A percentile compares a stretch with the other conserved stretches of the same genome.
Evolutionary conservation across 176 grass and related monocot species (phyloP).

Genomic region (Areca catechu): DNA sequence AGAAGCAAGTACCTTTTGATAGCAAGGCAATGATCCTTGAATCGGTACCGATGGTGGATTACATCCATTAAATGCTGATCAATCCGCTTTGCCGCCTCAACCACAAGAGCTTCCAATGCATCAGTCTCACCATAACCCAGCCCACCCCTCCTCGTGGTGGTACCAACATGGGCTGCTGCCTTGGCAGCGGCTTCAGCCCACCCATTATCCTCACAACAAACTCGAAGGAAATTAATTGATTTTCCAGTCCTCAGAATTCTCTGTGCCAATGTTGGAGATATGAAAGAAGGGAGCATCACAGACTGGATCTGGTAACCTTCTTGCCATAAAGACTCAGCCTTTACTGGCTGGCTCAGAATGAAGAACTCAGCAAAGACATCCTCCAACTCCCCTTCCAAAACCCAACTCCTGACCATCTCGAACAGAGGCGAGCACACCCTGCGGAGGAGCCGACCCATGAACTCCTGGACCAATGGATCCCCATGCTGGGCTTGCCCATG

Average conservation of each 20-base stretch:
- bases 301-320: slow-evolving; percentile 84
- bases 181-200: slow-evolving; percentile 67
- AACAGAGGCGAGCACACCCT: slow-evolving; percentile 87
- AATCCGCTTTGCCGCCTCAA: slow-evolving; percentile 81
- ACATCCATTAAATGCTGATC: slow-evolving; percentile 85
- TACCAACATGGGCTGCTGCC: slow-evolving; percentile 71
- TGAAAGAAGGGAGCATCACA: slow-evolving; percentile 80
- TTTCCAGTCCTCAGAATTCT: slow-evolving; percentile 87
- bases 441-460: slow-evolving; percentile 68
- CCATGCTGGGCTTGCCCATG: slow-evolving; percentile 81
- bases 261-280: slow-evolving; percentile 67
- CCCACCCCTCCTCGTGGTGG: slow-evolving; percentile 60
- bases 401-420: slow-evolving; percentile 87
- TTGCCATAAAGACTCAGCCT: slow-evolving; percentile 77
- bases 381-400: slow-evolving; percentile 79
- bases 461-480: slow-evolving; percentile 75
- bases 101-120: slow-evolving; percentile 74
- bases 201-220: slow-evolving; percentile 85
- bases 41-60: slow-evolving; percentile 65
- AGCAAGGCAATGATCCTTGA: slow-evolving; percentile 87
- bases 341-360: slow-evolving; percentile 68
- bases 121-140: slow-evolving; percentile 88
- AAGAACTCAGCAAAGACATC: slow-evolving; percentile 89
- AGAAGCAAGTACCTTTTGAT: slow-evolving; percentile 96
- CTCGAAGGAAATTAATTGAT: slow-evolving; percentile 85